Conservation (phyloP, 495 filamentous ascomycete genomes). For the Penicillium waksmanii region DNA sequence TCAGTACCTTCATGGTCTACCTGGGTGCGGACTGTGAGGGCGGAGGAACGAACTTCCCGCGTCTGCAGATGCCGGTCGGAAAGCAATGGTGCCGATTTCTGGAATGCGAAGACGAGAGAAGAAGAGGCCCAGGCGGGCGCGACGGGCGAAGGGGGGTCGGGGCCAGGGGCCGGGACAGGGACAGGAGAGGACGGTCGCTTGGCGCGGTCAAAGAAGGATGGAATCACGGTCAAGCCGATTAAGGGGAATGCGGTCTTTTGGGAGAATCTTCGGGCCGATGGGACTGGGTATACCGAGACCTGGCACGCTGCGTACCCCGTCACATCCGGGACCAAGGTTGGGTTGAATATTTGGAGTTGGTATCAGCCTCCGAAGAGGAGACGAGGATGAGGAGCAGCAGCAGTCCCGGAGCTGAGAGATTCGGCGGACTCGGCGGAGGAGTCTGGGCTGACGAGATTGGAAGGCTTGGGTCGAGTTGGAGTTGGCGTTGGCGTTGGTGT, state of each 20-base stretch:
- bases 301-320: slow-evolving; percentile 75
- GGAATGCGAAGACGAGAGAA: slow-evolving; percentile 53
- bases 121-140: background rate
- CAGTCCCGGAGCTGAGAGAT: background rate
- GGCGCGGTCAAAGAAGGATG: slow-evolving; percentile 34
- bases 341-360: slow-evolving; percentile 80
- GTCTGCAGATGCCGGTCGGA: slow-evolving; percentile 44
- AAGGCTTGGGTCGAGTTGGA: slow-evolving; percentile 2
- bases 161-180: too few relatives aligned
- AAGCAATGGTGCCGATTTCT: slow-evolving; percentile 61
- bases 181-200: too few relatives aligned
- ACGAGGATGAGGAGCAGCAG: background rate
- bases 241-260: slow-evolving; percentile 77
- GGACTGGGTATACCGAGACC: slow-evolving; percentile 64
- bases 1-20: slow-evolving; percentile 68
- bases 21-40: slow-evolving; percentile 60
- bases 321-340: slow-evolving; percentile 68
- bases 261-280: slow-evolving; percentile 69
- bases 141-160: too few relatives aligned
- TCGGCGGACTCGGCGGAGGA: slow-evolving; percentile 5
- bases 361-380: slow-evolving; percentile 43
- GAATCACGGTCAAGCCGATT: slow-evolving; percentile 68
- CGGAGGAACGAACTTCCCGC: slow-evolving; percentile 65
- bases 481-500: background rate
- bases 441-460: background rate